These are phyloP conservation scores for Alternaria infectoria DNA, from an alignment of 2,329 filamentous ascomycete genomes.

Conservation along the genomic window DNA sequence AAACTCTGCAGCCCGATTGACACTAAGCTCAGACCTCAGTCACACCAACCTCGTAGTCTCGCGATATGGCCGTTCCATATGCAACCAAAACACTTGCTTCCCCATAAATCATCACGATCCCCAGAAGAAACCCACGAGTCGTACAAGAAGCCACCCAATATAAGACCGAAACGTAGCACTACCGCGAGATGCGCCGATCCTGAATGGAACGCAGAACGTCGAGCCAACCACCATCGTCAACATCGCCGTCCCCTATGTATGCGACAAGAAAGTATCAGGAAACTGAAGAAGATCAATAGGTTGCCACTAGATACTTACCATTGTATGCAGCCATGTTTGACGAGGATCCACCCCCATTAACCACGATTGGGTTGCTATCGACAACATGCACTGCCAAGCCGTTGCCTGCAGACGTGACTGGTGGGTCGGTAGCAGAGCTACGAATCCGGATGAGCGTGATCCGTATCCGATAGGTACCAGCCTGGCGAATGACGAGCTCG, in stretches of 20 bases:
- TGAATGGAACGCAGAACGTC: conserved; percentile 38
- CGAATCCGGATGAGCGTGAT: conserved; percentile 46
- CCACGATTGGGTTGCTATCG: conserved; percentile 45
- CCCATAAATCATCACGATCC: not conserved
- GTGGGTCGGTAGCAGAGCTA: conserved; percentile 33
- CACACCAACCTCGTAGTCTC: not conserved
- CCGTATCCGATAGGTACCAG: conserved; percentile 46
- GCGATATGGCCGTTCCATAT: conserved; percentile 1
- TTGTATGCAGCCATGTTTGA: conserved; percentile 30
- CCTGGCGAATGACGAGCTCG: conserved; percentile 44
- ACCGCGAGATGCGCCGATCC: conserved; percentile 28
- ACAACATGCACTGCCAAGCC: conserved; percentile 40
- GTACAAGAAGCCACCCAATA: conserved; percentile 22
- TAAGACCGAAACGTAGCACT: conserved; percentile 10
- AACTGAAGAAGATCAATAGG: conserved; percentile 35
- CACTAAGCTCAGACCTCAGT: conserved; percentile 5
- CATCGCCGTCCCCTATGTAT: conserved; percentile 32
- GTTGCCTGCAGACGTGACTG: conserved; percentile 31
- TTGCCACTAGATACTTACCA: conserved; percentile 43
- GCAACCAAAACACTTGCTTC: not conserved
- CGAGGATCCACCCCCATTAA: conserved; percentile 30
- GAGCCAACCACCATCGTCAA: conserved; percentile 41
- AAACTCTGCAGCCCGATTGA: conserved; percentile 14
- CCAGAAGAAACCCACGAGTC: conserved; percentile 18
- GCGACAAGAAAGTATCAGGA: conserved; percentile 33